These are phyloP conservation scores for Chlamydomonas reinhardtii DNA, from an alignment of 163 green algal genomes.

Conservation along the genomic window DNA sequence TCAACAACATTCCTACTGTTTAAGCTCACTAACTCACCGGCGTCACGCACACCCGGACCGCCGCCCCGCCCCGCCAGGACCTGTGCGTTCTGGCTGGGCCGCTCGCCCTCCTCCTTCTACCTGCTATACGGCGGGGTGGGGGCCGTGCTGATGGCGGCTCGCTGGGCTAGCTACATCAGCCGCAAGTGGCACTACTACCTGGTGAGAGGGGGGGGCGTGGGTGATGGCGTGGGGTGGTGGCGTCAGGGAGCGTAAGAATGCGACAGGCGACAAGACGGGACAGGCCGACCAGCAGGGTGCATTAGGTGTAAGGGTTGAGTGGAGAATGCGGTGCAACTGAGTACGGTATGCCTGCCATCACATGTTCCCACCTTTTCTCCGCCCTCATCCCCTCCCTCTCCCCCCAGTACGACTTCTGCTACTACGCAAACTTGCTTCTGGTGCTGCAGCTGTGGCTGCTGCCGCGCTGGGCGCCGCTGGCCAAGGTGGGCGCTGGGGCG, in stretches of 20 bases:
- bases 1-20: too few relatives aligned
- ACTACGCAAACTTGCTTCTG: slow-evolving; percentile 71
- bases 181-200: slow-evolving; percentile 59
- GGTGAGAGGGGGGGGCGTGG: background rate
- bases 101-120: slow-evolving; percentile 79
- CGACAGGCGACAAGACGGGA: too few relatives aligned
- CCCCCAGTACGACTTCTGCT: slow-evolving; percentile 79
- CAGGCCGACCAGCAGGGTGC: too few relatives aligned
- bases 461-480: slow-evolving; percentile 62
- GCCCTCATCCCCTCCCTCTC: too few relatives aligned
- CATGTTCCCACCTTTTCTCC: background rate
- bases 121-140: slow-evolving; percentile 74
- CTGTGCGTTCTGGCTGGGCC: slow-evolving; percentile 81
- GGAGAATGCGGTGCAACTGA: too few relatives aligned
- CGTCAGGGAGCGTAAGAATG: background rate
- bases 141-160: slow-evolving; percentile 54
- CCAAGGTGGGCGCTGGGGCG: slow-evolving; percentile 63
- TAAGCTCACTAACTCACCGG: too few relatives aligned
- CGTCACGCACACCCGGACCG: too few relatives aligned
- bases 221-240: background rate
- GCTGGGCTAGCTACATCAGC: slow-evolving; percentile 49
- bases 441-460: slow-evolving; percentile 72
- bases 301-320: too few relatives aligned
- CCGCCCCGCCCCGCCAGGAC: slow-evolving; percentile 54
- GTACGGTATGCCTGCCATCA: too few relatives aligned